Percentiles rank a stretch among this genome's conserved stretches.
Conservation (phyloP, 441 rosid species). For the Brassica balearica region DNA sequence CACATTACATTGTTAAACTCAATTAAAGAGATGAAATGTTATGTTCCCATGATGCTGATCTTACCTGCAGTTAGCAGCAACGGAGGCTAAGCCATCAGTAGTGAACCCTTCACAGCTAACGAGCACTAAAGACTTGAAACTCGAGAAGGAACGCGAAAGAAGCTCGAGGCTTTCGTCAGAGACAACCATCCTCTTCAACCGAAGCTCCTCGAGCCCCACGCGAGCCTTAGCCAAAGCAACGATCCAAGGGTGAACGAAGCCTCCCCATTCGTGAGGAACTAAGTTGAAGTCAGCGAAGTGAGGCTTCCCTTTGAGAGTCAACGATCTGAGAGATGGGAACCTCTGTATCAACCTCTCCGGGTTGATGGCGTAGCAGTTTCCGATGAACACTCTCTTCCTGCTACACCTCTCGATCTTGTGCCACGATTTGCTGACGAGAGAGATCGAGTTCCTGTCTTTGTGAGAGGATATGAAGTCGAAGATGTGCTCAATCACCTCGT, state of each 20-base stretch:
- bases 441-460: slow-evolving; percentile 82
- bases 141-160: slow-evolving; percentile 66
- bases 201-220: slow-evolving; percentile 85
- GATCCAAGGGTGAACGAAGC: slow-evolving; percentile 79
- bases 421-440: slow-evolving; percentile 88
- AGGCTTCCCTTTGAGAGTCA: slow-evolving; percentile 90
- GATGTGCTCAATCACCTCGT: slow-evolving; percentile 89
- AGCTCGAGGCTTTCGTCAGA: slow-evolving; percentile 87
- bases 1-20: background rate
- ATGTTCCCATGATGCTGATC: background rate
- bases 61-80: slow-evolving; percentile 95
- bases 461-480: slow-evolving; percentile 72
- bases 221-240: slow-evolving; percentile 59
- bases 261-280: slow-evolving; percentile 97
- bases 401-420: slow-evolving; percentile 77
- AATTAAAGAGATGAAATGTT: background rate
- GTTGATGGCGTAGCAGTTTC: slow-evolving; percentile 83
- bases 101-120: slow-evolving; percentile 93
- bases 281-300: slow-evolving; percentile 96
- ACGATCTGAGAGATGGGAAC: slow-evolving; percentile 74
- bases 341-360: slow-evolving; percentile 74
- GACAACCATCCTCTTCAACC: slow-evolving; percentile 92
- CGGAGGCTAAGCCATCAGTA: slow-evolving; percentile 86
- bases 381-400: slow-evolving; percentile 72
- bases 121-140: slow-evolving; percentile 87